Evolutionary conservation across 768 basidiomycete species (phyloP), one percentile per base, ranked within the genome.

Genomic region (Phlegmacium glaucopus): DNA sequence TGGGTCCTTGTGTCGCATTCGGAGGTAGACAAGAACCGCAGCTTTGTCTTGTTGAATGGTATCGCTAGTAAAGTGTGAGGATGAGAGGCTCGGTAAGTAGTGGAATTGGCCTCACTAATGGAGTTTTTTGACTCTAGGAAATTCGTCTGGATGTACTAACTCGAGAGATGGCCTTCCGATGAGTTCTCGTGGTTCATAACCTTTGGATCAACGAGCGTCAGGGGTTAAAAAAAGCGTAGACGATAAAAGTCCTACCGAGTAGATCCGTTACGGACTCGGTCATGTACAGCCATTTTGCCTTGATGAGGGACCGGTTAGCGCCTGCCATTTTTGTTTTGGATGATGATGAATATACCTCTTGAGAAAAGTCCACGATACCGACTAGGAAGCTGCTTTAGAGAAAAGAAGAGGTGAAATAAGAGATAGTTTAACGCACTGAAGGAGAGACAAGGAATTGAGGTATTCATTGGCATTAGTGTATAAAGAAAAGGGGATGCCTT

Each of bases 81-180:
- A 11, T n/a, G 50, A 17, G 50, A 17, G 12, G 43, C 15, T 4
- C 30, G 42, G 17, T 39, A 25, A 29, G 15, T 29, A 29, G 39
- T 11, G 44, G 37, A 41, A 44, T 28, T 38, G 46, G 52, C 61
- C 76, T 35, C 55, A 87, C 86, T 85, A 85, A 62, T 90, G 89
- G 34, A 89, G 68, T 49, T 74, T 72, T 57, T 77, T 77, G n/a
- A 85, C 78, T 29, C 79, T 75, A 25, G 75, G 62, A 54, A 82
- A 82, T 61, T 91, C 88, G 43, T 90, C 89, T 2, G 88, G 88
- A 61, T 91, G 89, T 25, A 87, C 86, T 51, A 90, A 82, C 45
- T 87, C 79, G 37, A 90, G 70, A 2, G 83, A 86, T 4, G 87
- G 78, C 28, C 69, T 73, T 2, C 85, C 85, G 45, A 86, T 72